Conservation (phyloP, 345 rosid genomes). For the Anacardium occidentale region DNA sequence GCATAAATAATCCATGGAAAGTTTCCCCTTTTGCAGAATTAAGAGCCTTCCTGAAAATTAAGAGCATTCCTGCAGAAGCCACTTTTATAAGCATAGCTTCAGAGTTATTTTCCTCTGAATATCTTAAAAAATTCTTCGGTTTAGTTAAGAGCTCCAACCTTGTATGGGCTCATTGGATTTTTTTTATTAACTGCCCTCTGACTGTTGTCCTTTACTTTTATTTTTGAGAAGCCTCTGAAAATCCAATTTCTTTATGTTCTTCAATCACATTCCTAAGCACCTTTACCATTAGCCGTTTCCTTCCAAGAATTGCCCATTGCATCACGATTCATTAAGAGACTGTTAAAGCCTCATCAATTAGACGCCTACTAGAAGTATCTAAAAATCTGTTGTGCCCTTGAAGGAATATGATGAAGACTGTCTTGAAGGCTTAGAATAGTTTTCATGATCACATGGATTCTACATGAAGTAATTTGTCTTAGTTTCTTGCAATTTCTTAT, state of each 20-base stretch:
- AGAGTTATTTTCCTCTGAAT: background rate
- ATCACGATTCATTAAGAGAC: background rate
- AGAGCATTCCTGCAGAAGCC: background rate
- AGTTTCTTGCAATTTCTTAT: background rate
- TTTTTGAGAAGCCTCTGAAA: background rate
- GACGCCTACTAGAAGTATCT: too few species aligned
- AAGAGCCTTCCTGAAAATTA: too few species aligned
- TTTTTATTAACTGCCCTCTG: background rate
- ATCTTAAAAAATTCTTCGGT: background rate
- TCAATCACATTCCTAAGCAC: background rate
- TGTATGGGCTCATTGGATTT: background rate
- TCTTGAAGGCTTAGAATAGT: background rate
- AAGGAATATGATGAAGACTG: background rate
- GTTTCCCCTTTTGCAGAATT: too few species aligned
- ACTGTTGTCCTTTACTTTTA: background rate
- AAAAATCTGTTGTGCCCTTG: background rate
- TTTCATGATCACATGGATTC: background rate
- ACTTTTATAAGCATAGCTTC: background rate
- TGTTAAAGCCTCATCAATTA: too few species aligned
- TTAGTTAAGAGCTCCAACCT: background rate
- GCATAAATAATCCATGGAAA: too few species aligned
- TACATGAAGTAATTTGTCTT: background rate
- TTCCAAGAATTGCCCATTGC: background rate
- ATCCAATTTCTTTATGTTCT: background rate
- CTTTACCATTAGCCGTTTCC: background rate